Percentiles rank a stretch among this genome's conserved stretches.
These are phyloP conservation scores for Cladorrhinum samala DNA, from an alignment of 495 filamentous ascomycete species.

Conservation along the genomic window DNA sequence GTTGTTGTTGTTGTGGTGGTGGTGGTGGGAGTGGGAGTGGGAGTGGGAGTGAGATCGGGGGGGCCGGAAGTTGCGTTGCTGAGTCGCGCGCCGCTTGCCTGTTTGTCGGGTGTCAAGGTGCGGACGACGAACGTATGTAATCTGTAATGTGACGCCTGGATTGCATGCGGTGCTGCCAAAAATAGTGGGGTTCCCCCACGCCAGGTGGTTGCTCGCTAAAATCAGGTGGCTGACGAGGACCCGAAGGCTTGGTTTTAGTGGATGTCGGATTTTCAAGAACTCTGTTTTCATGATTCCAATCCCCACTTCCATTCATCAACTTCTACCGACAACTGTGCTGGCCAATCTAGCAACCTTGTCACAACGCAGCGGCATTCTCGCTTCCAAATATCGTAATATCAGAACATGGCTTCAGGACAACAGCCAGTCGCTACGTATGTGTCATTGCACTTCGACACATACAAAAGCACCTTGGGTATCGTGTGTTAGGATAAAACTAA, in stretches of 20 bases:
- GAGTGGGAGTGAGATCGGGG: neutral
- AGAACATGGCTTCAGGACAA: constrained; percentile 32
- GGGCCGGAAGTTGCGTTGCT: too few relatives aligned
- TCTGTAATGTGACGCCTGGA: neutral
- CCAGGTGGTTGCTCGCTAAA: neutral
- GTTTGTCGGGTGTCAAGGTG: neutral
- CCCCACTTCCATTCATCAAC: neutral
- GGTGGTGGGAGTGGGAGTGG: neutral
- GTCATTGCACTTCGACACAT: constrained; percentile 62
- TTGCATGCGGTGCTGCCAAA: neutral
- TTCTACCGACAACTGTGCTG: neutral
- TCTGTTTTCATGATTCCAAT: neutral
- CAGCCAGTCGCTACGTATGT: constrained; percentile 54
- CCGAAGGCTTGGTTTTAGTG: neutral
- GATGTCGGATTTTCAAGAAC: too few relatives aligned
- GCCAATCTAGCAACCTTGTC: too few relatives aligned
- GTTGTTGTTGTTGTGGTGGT: too few relatives aligned
- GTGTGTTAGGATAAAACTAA: constrained; percentile 9
- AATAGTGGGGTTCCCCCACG: neutral
- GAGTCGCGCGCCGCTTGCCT: neutral
- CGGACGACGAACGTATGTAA: neutral
- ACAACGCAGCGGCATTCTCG: too few relatives aligned
- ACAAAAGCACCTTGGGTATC: constrained; percentile 25
- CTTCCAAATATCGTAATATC: neutral
- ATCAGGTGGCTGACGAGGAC: too few relatives aligned